A percentile compares a stretch with the other conserved stretches of the same genome.
Conservation (phyloP, 768 basidiomycete species). For the Dentipellis sp. region DNA sequence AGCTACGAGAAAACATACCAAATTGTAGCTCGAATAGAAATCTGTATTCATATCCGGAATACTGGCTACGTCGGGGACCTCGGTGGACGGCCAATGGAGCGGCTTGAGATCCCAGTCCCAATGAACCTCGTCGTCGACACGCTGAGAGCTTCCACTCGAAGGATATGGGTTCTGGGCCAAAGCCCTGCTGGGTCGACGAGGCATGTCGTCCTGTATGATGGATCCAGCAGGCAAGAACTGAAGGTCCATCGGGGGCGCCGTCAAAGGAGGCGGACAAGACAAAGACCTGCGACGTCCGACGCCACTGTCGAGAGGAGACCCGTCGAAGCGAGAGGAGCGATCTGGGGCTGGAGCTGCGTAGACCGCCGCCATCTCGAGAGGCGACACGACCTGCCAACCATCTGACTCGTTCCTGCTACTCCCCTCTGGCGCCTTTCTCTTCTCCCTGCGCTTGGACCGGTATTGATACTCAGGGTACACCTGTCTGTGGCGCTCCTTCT, state of each 20-base stretch:
- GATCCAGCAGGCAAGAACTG: neutral
- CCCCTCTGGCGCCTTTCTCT: neutral
- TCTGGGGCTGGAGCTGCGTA: neutral
- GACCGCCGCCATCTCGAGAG: too few relatives aligned
- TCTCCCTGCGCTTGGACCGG: neutral
- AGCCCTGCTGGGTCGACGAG: neutral
- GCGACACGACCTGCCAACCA: neutral
- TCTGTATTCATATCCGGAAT: too few relatives aligned
- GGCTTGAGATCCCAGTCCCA: too few relatives aligned
- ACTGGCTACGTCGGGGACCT: too few relatives aligned
- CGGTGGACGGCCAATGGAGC: too few relatives aligned
- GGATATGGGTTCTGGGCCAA: neutral
- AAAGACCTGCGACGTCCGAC: neutral
- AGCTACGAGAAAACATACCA: too few relatives aligned
- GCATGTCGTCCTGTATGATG: neutral
- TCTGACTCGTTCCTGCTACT: neutral
- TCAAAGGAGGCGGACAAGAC: neutral
- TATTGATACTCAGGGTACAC: constrained; percentile 26
- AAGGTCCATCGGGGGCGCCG: neutral
- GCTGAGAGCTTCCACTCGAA: too few relatives aligned
- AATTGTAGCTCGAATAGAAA: too few relatives aligned
- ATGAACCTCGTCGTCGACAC: too few relatives aligned
- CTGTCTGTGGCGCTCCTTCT: constrained; percentile 33
- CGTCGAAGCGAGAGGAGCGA: neutral
- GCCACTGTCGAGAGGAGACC: neutral